These are phyloP conservation scores for Elaeis guineensis DNA, from an alignment of 176 grass and related monocot species.

Conservation along the genomic window DNA sequence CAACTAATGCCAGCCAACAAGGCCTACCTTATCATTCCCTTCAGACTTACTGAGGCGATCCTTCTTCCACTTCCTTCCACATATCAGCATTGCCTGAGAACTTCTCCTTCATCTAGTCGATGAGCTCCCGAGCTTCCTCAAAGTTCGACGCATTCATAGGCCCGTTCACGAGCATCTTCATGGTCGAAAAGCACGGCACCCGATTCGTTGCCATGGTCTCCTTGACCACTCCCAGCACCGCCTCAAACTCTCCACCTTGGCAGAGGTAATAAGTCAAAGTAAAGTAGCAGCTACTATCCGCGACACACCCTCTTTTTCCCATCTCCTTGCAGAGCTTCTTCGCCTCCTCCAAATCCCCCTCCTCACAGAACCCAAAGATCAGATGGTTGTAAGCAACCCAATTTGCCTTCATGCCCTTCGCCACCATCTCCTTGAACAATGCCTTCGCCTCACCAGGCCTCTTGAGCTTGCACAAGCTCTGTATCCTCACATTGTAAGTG, in stretches of 20 bases:
- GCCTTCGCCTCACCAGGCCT: constrained; percentile 40
- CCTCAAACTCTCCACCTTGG: constrained; percentile 64
- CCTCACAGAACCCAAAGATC: constrained; percentile 61
- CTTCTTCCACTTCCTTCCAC: constrained; percentile 87
- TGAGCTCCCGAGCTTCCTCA: constrained; percentile 67
- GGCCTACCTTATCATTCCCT: neutral
- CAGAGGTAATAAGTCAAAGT: constrained; percentile 46
- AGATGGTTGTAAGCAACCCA: constrained; percentile 74
- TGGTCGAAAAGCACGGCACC: constrained; percentile 64
- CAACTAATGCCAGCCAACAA: neutral
- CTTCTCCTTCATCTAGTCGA: constrained; percentile 82
- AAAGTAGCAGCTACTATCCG: constrained; percentile 38
- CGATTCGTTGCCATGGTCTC: constrained; percentile 40
- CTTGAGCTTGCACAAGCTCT: constrained; percentile 77
- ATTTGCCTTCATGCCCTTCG: constrained; percentile 50
- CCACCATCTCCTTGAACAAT: constrained; percentile 50
- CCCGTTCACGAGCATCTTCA: constrained; percentile 92
- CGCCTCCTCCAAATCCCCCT: constrained; percentile 67
- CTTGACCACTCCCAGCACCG: constrained; percentile 46
- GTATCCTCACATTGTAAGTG: constrained; percentile 62
- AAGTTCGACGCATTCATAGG: constrained; percentile 43
- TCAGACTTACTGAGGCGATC: constrained; percentile 36
- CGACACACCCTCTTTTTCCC: constrained; percentile 32
- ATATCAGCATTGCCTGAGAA: constrained; percentile 41
- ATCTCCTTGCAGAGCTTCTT: constrained; percentile 71